Base-by-base conservation (phyloP, 75 land plant species). In the Cryptomeria japonica region DNA sequence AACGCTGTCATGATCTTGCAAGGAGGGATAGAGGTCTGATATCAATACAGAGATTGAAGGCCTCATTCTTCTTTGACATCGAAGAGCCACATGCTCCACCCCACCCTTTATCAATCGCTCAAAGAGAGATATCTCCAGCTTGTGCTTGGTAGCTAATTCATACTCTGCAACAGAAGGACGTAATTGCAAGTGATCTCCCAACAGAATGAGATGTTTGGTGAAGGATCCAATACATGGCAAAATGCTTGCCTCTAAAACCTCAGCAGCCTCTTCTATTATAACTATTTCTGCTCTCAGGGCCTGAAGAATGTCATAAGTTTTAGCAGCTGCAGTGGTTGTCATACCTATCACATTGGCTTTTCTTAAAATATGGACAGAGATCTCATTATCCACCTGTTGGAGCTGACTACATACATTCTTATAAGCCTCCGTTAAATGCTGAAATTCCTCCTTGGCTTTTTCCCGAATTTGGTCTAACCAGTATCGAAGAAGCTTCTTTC, bases 181-280 rank as follows among this genome's bases (percentile, higher is more conserved):
- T 83, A 34, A 55, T 88, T 42, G 87, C 61, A 25, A 79, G 88
- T 75, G 32, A 87, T 61, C 68, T 22, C 68, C 68, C 68, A 61
- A 61, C 25, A 88, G 28, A 88, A 85, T n/a, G 51, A 88, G 31
- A 87, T 87, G 44, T 51, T 85, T 87, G 73, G 85, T 61, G 28
- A 55, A 80, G 0, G 89, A 25, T 9, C 49, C 86, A 0, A 92
- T 25, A 80, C 89, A 86, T 25, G 92, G 88, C 11, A 92, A 47
- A 77, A 92, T 70, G 42, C 88, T 92, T n/a, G 89, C 82, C 83
- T 92, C 93, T 42, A 90, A 78, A 1, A 90, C 89, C 75, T 92
- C 92, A 10, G 89, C 92, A 25, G 92, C 92, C 70, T 90, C 93
- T 84, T 92, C 93, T 80, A 92, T 85, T 19, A 92, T 47, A 36